Percentiles rank a stretch among this genome's conserved stretches.
Conservation (phyloP, 352 stramenopile genomes). For the Pythium biforme region DNA sequence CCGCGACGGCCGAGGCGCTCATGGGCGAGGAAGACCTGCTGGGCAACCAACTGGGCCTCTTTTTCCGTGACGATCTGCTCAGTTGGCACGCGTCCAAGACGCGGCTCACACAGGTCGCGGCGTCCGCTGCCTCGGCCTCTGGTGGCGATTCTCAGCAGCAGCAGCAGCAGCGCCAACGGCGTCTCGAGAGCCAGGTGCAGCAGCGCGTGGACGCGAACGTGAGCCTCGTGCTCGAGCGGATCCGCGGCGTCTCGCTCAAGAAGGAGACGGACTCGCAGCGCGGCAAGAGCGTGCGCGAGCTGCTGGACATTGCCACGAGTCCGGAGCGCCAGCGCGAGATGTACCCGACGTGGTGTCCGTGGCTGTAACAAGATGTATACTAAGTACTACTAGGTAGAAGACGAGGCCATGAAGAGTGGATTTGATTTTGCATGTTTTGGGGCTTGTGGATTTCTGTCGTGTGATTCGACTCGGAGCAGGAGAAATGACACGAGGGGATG, state of each 20-base stretch:
- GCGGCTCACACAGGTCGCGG: slow-evolving; percentile 33
- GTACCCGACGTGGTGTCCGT: slow-evolving; percentile 87
- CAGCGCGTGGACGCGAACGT: slow-evolving; percentile 87
- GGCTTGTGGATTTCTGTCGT: not conserved
- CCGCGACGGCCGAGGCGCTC: slow-evolving; percentile 74
- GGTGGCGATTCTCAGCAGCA: slow-evolving; percentile 22
- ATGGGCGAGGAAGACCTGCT: slow-evolving; percentile 83
- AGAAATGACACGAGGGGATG: too few species aligned
- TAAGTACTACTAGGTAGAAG: too few species aligned
- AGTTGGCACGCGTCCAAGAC: slow-evolving; percentile 89
- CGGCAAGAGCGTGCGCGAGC: slow-evolving; percentile 73
- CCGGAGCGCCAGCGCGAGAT: slow-evolving; percentile 81
- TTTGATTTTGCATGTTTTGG: not conserved
- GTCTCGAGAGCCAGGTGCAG: slow-evolving; percentile 76
- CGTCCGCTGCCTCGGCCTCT: slow-evolving; percentile 18
- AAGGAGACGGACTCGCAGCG: slow-evolving; percentile 62
- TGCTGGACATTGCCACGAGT: slow-evolving; percentile 82
- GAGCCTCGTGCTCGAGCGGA: slow-evolving; percentile 75
- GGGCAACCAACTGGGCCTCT: slow-evolving; percentile 84
- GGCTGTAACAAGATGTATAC: too few species aligned
- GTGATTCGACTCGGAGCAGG: too few species aligned
- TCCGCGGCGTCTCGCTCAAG: slow-evolving; percentile 77
- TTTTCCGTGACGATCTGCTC: slow-evolving; percentile 87
- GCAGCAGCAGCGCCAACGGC: slow-evolving; percentile 42
- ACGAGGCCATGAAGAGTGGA: too few species aligned